Evolutionary conservation across 176 grass and related monocot species (phyloP).

Genomic region (Rhipidocladum racemiflorum): DNA sequence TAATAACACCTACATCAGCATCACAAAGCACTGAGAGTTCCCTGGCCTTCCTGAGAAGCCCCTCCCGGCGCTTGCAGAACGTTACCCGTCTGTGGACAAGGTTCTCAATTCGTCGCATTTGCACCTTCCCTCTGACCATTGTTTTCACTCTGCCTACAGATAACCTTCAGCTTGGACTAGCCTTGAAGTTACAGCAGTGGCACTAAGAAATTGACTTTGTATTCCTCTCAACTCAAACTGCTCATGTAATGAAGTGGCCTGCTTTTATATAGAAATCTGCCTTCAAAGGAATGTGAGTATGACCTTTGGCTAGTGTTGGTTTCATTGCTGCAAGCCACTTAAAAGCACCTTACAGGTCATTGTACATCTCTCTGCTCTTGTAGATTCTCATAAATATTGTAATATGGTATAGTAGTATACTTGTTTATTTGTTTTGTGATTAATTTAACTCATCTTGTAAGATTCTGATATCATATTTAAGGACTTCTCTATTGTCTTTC

Average conservation of each 20-base stretch:
- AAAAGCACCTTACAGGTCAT: slow-evolving; percentile 31
- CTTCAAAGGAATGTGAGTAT: slow-evolving; percentile 33
- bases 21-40: slow-evolving; percentile 51
- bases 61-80: slow-evolving; percentile 42
- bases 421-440: not conserved
- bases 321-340: slow-evolving; percentile 20
- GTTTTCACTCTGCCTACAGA: slow-evolving; percentile 21
- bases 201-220: slow-evolving; percentile 11
- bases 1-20: slow-evolving; percentile 47
- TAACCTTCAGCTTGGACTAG: slow-evolving; percentile 36
- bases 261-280: slow-evolving; percentile 43
- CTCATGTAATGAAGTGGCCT: not conserved
- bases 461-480: not conserved
- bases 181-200: slow-evolving; percentile 17
- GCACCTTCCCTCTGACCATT: slow-evolving; percentile 57
- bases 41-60: slow-evolving; percentile 54
- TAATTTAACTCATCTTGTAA: slow-evolving; percentile 27
- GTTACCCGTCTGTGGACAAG: slow-evolving; percentile 47
- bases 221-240: slow-evolving; percentile 17
- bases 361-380: slow-evolving; percentile 29
- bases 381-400: slow-evolving; percentile 40
- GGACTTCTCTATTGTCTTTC: not conserved
- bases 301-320: slow-evolving; percentile 2
- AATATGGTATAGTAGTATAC: slow-evolving; percentile 18
- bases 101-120: slow-evolving; percentile 45